Conservation (phyloP, 495 filamentous ascomycete genomes). For the Rhizodiscina lignyota region DNA sequence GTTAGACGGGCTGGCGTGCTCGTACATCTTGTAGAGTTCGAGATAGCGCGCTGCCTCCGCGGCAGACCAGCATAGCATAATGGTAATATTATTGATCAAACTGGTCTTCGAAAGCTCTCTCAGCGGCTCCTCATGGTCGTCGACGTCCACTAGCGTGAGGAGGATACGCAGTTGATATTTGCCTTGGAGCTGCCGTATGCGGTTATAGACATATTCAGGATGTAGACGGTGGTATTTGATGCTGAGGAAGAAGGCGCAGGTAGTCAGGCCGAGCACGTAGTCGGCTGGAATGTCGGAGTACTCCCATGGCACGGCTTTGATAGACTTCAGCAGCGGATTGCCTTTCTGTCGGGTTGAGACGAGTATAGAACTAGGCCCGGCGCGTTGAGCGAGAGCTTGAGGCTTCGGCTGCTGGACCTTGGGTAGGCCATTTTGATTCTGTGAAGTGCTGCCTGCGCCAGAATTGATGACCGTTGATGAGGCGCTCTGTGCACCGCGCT, state of each 20-base stretch:
- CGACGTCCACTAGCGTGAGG: conserved; percentile 84
- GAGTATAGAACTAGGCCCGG: conserved; percentile 60
- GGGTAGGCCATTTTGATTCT: conserved; percentile 10
- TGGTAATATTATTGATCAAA: conserved; percentile 79
- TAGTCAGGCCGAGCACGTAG: conserved; percentile 74
- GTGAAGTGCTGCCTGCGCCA: conserved; percentile 4
- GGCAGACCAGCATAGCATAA: conserved; percentile 87
- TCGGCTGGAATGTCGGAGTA: conserved; percentile 90
- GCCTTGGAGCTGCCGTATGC: conserved; percentile 60
- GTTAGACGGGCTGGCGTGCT: conserved; percentile 64
- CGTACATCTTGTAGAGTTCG: conserved; percentile 83
- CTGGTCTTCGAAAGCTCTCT: conserved; percentile 75
- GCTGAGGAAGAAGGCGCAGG: conserved; percentile 82
- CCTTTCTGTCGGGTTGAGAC: conserved; percentile 83
- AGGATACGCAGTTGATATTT: conserved; percentile 75
- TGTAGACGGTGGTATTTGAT: conserved; percentile 96
- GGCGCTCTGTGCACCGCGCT: background rate
- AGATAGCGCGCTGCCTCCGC: conserved; percentile 86
- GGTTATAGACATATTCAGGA: conserved; percentile 93
- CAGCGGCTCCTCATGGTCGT: conserved; percentile 63
- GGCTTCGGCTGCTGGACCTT: conserved; percentile 78
- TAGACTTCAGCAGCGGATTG: conserved; percentile 74
- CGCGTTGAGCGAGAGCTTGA: conserved; percentile 53
- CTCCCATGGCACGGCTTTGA: conserved; percentile 83
- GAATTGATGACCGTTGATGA: background rate